phyloP scores from a whole-genome alignment of 352 stramenopile genomes.

The Phytophthora kernoviae region DNA sequence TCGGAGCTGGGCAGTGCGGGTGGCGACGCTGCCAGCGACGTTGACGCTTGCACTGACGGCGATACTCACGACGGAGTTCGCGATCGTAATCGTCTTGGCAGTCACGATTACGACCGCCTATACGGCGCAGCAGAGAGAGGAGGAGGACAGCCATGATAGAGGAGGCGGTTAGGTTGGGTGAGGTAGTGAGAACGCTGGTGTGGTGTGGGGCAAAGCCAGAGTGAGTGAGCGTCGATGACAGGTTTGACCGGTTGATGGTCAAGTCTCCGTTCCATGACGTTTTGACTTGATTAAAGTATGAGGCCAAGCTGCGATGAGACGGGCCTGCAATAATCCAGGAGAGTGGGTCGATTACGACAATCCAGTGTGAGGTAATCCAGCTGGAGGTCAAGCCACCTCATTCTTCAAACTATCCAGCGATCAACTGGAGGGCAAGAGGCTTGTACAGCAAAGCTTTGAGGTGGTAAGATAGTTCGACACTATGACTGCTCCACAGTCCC shows the following conservation, averaged over 20 bases:
- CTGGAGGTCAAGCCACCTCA: too few species aligned
- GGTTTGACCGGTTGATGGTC: background rate
- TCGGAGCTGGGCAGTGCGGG: slow-evolving; percentile 15
- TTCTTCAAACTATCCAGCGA: slow-evolving; percentile 5
- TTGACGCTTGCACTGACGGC: slow-evolving; percentile 25
- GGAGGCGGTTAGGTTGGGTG: background rate
- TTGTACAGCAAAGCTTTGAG: too few species aligned
- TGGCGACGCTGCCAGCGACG: slow-evolving; percentile 22
- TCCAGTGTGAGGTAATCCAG: slow-evolving; percentile 6
- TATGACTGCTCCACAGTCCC: too few species aligned
- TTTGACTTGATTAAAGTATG: slow-evolving; percentile 14
- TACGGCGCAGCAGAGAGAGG: slow-evolving; percentile 23
- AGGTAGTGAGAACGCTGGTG: background rate
- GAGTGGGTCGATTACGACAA: slow-evolving; percentile 21
- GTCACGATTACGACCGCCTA: slow-evolving; percentile 5
- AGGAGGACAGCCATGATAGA: slow-evolving; percentile 18
- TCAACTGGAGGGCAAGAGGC: too few species aligned
- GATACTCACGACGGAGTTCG: slow-evolving; percentile 22
- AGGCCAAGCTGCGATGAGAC: background rate
- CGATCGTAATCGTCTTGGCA: slow-evolving; percentile 23
- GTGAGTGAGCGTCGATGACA: slow-evolving; percentile 1
- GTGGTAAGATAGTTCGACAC: too few species aligned
- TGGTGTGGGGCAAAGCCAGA: slow-evolving; percentile 13
- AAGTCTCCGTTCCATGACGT: background rate
- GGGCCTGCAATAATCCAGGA: slow-evolving; percentile 15